These are phyloP conservation scores for Chrysopogon serrulatus DNA, from an alignment of 176 grass and related monocot genomes.

Conservation along the genomic window DNA sequence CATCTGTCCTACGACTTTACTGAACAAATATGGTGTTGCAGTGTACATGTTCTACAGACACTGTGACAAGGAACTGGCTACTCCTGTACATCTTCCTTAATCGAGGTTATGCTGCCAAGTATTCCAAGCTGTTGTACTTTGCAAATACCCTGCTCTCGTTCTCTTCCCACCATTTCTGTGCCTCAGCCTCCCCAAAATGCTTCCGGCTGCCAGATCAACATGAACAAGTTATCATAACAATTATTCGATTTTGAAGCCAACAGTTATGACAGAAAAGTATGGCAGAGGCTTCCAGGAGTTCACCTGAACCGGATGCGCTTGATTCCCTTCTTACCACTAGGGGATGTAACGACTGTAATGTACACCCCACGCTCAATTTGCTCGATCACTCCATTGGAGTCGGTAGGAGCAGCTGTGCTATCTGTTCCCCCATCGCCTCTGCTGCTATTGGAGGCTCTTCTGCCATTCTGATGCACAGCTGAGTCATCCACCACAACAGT, in stretches of 20 bases:
- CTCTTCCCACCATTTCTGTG: constrained; percentile 87
- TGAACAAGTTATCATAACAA: not conserved
- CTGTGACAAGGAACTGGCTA: not conserved
- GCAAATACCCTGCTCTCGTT: constrained; percentile 56
- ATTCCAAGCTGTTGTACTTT: constrained; percentile 53
- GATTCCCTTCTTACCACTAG: constrained; percentile 66
- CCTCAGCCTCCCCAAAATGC: constrained; percentile 73
- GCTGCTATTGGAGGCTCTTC: constrained; percentile 18
- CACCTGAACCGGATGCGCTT: constrained; percentile 87
- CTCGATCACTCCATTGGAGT: constrained; percentile 41
- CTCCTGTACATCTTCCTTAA: not conserved
- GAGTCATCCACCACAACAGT: not conserved
- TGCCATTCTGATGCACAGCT: constrained; percentile 6
- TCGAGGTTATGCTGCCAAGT: not conserved
- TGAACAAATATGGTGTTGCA: not conserved
- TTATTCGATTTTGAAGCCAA: not conserved
- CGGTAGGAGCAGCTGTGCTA: constrained; percentile 17
- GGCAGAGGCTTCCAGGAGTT: not conserved
- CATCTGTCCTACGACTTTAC: not conserved
- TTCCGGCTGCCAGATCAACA: constrained; percentile 58
- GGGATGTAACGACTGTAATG: constrained; percentile 60
- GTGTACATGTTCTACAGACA: not conserved
- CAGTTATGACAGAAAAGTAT: not conserved
- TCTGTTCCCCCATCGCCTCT: constrained; percentile 14
- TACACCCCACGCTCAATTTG: constrained; percentile 80